A percentile compares a stretch with the other conserved stretches of the same genome.
phyloP scores from a whole-genome alignment of 305 asterid species.

The Salvia sclarea region DNA sequence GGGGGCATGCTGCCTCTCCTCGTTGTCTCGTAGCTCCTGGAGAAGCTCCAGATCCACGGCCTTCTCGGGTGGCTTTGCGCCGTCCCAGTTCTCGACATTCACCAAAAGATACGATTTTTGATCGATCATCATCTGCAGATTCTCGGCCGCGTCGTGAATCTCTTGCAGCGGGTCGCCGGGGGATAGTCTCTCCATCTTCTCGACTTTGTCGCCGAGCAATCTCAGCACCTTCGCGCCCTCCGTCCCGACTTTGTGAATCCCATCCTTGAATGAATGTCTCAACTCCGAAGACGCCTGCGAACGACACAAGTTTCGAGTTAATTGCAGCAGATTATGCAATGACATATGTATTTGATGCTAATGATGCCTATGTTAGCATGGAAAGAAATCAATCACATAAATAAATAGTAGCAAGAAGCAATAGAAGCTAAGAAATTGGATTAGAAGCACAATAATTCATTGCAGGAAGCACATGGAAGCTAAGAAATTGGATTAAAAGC shows the following conservation, averaged over 20 bases:
- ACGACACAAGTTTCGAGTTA: background rate
- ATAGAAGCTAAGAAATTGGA: too few species aligned
- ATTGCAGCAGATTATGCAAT: background rate
- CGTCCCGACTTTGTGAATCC: constrained; percentile 71
- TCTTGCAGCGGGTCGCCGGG: constrained; percentile 56
- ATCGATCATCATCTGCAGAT: constrained; percentile 74
- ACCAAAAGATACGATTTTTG: constrained; percentile 82
- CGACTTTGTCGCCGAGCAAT: constrained; percentile 73
- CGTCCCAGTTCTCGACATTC: constrained; percentile 76
- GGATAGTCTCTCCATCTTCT: constrained; percentile 84
- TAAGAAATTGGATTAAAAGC: too few species aligned
- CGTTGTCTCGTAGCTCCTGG: constrained; percentile 68
- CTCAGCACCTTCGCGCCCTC: constrained; percentile 78
- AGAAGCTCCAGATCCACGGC: constrained; percentile 55
- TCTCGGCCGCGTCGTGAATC: constrained; percentile 89
- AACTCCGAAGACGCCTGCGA: constrained; percentile 81
- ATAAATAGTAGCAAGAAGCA: too few species aligned
- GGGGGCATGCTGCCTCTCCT: constrained; percentile 47
- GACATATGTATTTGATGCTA: too few species aligned
- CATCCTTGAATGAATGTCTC: constrained; percentile 67
- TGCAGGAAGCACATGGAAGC: too few species aligned
- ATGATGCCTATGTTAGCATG: too few species aligned
- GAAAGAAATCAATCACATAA: too few species aligned
- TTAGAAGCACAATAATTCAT: too few species aligned
- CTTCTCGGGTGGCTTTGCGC: constrained; percentile 50